Base-by-base conservation (phyloP, 2,329 filamentous ascomycete species). In the Venturia effusa region DNA sequence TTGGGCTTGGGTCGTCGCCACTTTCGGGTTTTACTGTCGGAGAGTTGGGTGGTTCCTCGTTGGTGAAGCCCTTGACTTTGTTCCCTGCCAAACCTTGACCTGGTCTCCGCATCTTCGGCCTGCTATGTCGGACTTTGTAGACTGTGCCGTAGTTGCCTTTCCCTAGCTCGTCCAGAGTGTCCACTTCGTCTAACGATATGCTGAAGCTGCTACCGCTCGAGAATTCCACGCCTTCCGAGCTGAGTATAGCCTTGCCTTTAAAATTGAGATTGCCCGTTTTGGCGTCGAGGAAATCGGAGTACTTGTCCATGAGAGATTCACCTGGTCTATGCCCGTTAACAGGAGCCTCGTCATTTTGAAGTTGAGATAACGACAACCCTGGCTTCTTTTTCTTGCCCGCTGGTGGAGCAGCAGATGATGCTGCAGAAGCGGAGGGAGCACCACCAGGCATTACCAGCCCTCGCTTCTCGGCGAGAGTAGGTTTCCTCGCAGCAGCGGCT, bases 101-200 rank as follows among this genome's bases (percentile, higher is more conserved):
- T 10, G 81, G 81, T 71, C 80, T 81, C 63, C 85, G 80, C 73
- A 87, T 81, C 59, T 81, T 80, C 8, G 85, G 84, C 71, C 91
- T 87, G 64, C 89, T 86, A 76, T 99, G 94, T 70, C 88, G 86
- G 64, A 97, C 94, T 75, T 94, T 97, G 82, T 96, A 97, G 4
- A 99, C 94, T 1, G 93, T 97, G 66, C 94, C 94, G 71, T 99
- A 99, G 74, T 99, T 99, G 48, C 94, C 94, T 76, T 97, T 99
- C 59, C 94, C 94, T 15, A 99, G 79, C 78, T 99, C 94, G 66
- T 93, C 91, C 65, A 97, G 74, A 1, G 90, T 93, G 70, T 97
- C 91, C 6, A 99, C 89, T 74, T 99, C 93, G 71, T 99, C 93
- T 51, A 99, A 81, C 4, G 93, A 97, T 71, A 99, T 97, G 71